Base-by-base conservation (phyloP, 345 rosid genomes). In the Salix brachista region DNA sequence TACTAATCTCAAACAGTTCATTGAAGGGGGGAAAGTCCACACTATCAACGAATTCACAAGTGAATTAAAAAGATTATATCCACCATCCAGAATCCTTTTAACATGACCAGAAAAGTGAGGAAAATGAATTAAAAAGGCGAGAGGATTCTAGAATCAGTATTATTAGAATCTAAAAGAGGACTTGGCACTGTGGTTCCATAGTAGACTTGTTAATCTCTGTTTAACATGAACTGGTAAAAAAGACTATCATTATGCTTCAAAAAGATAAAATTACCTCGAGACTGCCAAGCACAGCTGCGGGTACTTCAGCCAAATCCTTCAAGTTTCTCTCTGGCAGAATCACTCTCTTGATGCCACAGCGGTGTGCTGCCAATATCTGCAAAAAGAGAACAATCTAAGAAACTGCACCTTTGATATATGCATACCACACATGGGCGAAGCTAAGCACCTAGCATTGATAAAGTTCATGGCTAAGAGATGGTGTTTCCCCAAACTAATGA, bases 331-430 rank as follows among this genome's bases (percentile, higher is more conserved):
- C 95, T 0, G 99, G 98, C 78, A 96, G 88, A 78, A 96, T 96
- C 76, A 96, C 96, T 86, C 99, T 91, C 85, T 90, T 93, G 73
- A 96, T 90, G 42, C 99, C 98, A 72, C 78, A 79, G 2, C 98
- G 93, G 56, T 96, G 99, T 36, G 99, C 99, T 21, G 99, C 99
- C 88, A 96, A 81, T 84, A 96, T 85, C 99, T 96, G 89, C 84
- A 80, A 76, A 34, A 54, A 56, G 62, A 42, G 28, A 69, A 46
- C 61, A 58, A 12, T 8, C 50, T 46, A 28, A 52, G 56, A 75
- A 71, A 50, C 54, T n/a, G 54, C 34, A 28, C n/a, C 32, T 69
- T 21, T 52, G 34, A 67, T 66, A 64, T n/a, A 58, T 44, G 66
- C 50, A 62, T 17, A 46, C 14, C 28, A 56, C 2, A 11, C 7